Percentiles rank a stretch among this genome's conserved stretches.
Evolutionary conservation across 768 basidiomycete species (phyloP).

Genomic region (Trametes cubensis): DNA sequence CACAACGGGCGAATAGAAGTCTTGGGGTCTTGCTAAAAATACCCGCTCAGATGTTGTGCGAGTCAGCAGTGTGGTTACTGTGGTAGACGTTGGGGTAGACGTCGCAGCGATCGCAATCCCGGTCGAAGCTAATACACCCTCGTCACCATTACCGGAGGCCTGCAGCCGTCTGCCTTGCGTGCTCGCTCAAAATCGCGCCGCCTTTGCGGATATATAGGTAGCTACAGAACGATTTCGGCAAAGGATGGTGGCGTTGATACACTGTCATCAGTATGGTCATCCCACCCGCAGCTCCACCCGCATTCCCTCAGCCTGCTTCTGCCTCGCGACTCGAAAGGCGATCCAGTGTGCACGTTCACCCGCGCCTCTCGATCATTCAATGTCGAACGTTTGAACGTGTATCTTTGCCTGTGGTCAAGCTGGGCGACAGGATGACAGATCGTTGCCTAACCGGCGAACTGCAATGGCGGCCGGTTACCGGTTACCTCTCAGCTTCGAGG

Average conservation of each 20-base stretch:
- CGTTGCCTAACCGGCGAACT: not conserved
- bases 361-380: not conserved
- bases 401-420: not conserved
- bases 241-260: slow-evolving; percentile 11
- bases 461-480: no score
- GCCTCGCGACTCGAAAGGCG: no score
- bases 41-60: no score
- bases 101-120: no score
- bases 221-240: not conserved
- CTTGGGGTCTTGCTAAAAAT: no score
- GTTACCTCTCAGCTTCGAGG: no score
- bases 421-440: not conserved
- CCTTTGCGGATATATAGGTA: not conserved
- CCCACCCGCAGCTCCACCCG: not conserved
- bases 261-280: not conserved
- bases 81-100: no score
- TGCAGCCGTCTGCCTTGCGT: not conserved
- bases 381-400: no score
- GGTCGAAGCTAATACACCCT: no score
- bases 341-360: not conserved
- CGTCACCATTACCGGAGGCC: no score
- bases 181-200: not conserved
- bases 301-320: not conserved
- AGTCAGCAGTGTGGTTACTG: no score
- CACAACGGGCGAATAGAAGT: no score